phyloP scores from a whole-genome alignment of 805 yeast genomes.

The Barnettozyma californica region DNA sequence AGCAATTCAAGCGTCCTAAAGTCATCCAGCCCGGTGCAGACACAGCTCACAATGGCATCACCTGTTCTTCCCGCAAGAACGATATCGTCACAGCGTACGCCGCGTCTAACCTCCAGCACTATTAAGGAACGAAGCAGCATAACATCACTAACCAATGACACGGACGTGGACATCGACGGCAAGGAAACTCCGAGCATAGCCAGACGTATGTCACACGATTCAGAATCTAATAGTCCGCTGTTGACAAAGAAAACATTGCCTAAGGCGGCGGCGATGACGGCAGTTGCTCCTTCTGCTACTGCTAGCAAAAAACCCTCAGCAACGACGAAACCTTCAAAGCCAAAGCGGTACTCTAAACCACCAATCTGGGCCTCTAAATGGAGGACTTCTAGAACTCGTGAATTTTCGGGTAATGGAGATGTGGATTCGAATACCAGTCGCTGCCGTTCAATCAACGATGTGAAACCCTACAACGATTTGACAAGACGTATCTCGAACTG shows the following conservation, averaged over 20 bases:
- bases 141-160: slow-evolving; percentile 37
- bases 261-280: slow-evolving; percentile 6
- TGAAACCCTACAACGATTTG: slow-evolving; percentile 73
- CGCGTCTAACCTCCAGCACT: slow-evolving; percentile 8
- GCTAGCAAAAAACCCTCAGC: no score
- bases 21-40: slow-evolving; percentile 5
- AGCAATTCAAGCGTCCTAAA: neutral
- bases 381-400: slow-evolving; percentile 20
- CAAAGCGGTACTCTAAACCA: slow-evolving; percentile 54
- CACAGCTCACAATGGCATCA: slow-evolving; percentile 4
- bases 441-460: slow-evolving; percentile 51
- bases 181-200: slow-evolving; percentile 33
- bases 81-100: slow-evolving; percentile 1
- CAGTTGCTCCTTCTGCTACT: neutral
- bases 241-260: slow-evolving; percentile 17
- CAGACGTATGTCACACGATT: slow-evolving; percentile 25
- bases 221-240: slow-evolving; percentile 23
- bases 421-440: slow-evolving; percentile 2
- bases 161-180: slow-evolving; percentile 40
- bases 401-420: neutral
- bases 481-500: slow-evolving; percentile 81
- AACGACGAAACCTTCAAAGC: slow-evolving; percentile 34
- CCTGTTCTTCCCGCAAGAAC: slow-evolving; percentile 9
- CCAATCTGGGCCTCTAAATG: slow-evolving; percentile 86
- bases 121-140: slow-evolving; percentile 22